Evolutionary conservation across 2,329 filamentous ascomycete genomes (phyloP), one percentile per base, ranked within the genome.

Genomic region (Sporothrix luriei): DNA sequence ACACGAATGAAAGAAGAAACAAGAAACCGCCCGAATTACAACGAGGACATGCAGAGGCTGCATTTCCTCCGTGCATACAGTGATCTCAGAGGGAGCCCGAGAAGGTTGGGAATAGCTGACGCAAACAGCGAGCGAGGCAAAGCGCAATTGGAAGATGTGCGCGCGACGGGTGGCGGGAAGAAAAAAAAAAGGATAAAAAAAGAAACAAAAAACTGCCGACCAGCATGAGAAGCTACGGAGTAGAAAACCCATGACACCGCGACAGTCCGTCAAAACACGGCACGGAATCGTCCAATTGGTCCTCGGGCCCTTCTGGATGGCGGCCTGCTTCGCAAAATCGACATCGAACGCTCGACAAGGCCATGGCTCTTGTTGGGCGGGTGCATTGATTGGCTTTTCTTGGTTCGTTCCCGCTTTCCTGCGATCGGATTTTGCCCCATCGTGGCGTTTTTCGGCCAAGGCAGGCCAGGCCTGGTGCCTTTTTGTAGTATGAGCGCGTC

Each of bases 401-500:
- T 19, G 51, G 33, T 46, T 55, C 49, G 55, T 55, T 54, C 16
- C 51, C 51, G 48, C 21, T 52, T 52, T 67, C 21, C 51, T 54
- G 33, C 51, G 51, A 54, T 67, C 65, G 43, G 51, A 48, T 55
- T 55, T 54, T 52, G 49, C 49, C 48, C 29, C n/a, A 66, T 67
- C 51, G 65, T 67, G 65, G 65, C 65, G 65, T 54, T 66, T 67
- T 46, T 24, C 21, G 65, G 19, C 65, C 33, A 54, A 43, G 48
- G n/a, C n/a, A n/a, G n/a, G n/a, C n/a, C n/a, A n/a, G n/a, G n/a
- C 64, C 64, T 66, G 29, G 9, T 19, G 29, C 64, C 33, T 33
- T 33, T 33, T 6, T 33, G 33, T 33, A 33, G 1, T 29, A n/a
- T 33, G 33, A 33, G 6, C 33, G 29, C 29, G 29, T 33, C 29